A percentile compares a stretch with the other conserved stretches of the same genome.
These are phyloP conservation scores for Trapa incisa DNA, from an alignment of 345 rosid species.

Conservation along the genomic window DNA sequence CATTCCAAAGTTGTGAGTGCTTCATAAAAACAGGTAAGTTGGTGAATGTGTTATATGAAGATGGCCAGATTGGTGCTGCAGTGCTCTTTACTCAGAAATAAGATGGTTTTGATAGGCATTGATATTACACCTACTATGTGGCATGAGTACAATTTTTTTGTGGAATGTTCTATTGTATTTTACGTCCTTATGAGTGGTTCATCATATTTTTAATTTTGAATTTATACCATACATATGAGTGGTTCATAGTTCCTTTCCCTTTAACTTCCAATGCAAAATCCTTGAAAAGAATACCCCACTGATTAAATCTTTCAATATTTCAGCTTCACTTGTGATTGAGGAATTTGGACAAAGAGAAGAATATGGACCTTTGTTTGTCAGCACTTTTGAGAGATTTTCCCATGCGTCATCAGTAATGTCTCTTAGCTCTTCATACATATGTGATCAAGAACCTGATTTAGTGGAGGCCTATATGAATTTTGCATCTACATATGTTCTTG, in stretches of 20 bases:
- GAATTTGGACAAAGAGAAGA: slow-evolving; percentile 85
- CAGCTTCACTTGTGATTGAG: slow-evolving; percentile 86
- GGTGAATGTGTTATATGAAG: slow-evolving; percentile 1
- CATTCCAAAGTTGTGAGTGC: slow-evolving; percentile 79
- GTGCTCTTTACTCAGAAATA: not conserved
- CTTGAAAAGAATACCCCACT: not conserved
- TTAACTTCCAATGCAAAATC: not conserved
- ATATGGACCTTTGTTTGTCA: slow-evolving; percentile 60
- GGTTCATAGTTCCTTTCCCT: not conserved
- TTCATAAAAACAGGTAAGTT: slow-evolving; percentile 72
- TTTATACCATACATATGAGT: not conserved
- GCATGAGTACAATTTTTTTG: not conserved
- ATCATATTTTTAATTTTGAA: not conserved
- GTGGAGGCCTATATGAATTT: slow-evolving; percentile 92
- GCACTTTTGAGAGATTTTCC: slow-evolving; percentile 75
- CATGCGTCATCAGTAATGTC: slow-evolving; percentile 73
- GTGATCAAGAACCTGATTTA: slow-evolving; percentile 97
- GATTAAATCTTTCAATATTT: slow-evolving; percentile 4
- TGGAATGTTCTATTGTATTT: not conserved
- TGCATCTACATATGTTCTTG: slow-evolving; percentile 62
- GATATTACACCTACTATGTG: not conserved
- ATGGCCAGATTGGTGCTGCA: not conserved
- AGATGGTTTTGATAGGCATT: not conserved
- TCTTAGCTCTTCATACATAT: slow-evolving; percentile 77
- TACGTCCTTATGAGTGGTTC: not conserved